Percentiles rank a stretch among this genome's conserved stretches.
Evolutionary conservation across 768 basidiomycete species (phyloP).

Genomic region (Hericium rajendrae): DNA sequence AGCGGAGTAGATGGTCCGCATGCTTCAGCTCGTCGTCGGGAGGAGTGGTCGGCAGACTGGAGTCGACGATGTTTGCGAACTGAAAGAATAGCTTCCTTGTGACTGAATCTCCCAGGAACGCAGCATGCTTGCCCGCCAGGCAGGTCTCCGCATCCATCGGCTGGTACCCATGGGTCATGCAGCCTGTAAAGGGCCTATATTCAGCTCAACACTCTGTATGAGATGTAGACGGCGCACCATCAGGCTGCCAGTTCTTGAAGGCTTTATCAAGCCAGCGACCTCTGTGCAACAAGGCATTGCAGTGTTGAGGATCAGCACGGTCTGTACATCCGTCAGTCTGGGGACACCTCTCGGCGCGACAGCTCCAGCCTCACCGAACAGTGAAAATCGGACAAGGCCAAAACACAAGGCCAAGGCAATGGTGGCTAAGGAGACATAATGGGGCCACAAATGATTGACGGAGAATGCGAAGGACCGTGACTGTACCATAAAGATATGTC

Average conservation of each 20-base stretch:
- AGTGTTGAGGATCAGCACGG: conserved; percentile 62
- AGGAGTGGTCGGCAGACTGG: conserved; percentile 40
- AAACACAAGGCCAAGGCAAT: conserved; percentile 31
- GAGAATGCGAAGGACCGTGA: conserved; percentile 21
- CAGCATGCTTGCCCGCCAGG: conserved; percentile 45
- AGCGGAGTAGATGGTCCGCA: conserved; percentile 43
- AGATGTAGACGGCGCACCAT: conserved; percentile 39
- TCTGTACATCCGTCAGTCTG: conserved; percentile 35
- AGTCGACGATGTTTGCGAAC: conserved; percentile 51
- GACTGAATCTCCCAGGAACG: conserved; percentile 82
- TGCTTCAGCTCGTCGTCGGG: conserved; percentile 59
- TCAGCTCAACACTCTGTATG: not conserved
- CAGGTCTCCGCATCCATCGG: conserved; percentile 45
- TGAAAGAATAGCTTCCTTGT: conserved; percentile 76
- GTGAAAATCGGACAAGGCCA: conserved; percentile 32
- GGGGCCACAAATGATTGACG: conserved; percentile 41
- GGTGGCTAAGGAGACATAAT: conserved; percentile 33
- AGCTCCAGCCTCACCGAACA: conserved; percentile 13
- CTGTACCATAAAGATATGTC: conserved; percentile 3
- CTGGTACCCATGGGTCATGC: conserved; percentile 65
- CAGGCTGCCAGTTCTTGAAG: conserved; percentile 77
- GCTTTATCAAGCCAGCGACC: conserved; percentile 72
- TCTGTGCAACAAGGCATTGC: conserved; percentile 55
- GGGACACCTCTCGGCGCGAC: not conserved
- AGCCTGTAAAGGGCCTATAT: conserved; percentile 37